These are phyloP conservation scores for Plasmopara halstedii DNA, from an alignment of 352 stramenopile species.

Conservation along the genomic window DNA sequence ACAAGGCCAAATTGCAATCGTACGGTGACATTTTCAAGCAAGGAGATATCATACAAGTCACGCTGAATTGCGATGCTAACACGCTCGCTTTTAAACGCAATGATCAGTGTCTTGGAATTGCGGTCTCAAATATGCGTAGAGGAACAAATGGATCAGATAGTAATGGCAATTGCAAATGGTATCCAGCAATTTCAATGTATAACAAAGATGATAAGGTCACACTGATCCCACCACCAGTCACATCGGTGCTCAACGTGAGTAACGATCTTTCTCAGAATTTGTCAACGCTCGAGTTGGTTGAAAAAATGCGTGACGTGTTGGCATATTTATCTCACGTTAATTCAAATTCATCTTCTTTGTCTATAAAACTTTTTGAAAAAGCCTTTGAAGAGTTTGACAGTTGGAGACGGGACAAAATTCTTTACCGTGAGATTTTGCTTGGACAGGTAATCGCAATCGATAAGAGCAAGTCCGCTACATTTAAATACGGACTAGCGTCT, in stretches of 20 bases:
- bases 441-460: slow-evolving; percentile 32
- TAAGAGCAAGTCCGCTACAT: slow-evolving; percentile 12
- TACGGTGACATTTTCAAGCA: slow-evolving; percentile 91
- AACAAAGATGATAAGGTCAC: slow-evolving; percentile 88
- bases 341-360: neutral
- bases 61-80: slow-evolving; percentile 71
- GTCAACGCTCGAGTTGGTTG: slow-evolving; percentile 31
- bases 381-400: slow-evolving; percentile 20
- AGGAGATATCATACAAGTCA: slow-evolving; percentile 79
- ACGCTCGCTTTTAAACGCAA: slow-evolving; percentile 84
- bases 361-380: slow-evolving; percentile 14
- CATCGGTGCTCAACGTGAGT: slow-evolving; percentile 1
- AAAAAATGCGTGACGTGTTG: slow-evolving; percentile 21
- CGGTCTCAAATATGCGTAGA: slow-evolving; percentile 57
- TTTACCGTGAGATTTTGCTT: slow-evolving; percentile 30
- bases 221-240: slow-evolving; percentile 35
- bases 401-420: slow-evolving; percentile 19
- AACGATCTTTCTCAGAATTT: slow-evolving; percentile 22
- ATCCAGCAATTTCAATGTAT: slow-evolving; percentile 87
- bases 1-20: slow-evolving; percentile 82
- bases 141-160: slow-evolving; percentile 4
- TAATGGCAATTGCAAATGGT: slow-evolving; percentile 49
- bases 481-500: slow-evolving; percentile 31
- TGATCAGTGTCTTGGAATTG: slow-evolving; percentile 77
- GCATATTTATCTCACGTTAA: slow-evolving; percentile 12